These are phyloP conservation scores for Russula abietina DNA, from an alignment of 768 basidiomycete species.

Conservation along the genomic window DNA sequence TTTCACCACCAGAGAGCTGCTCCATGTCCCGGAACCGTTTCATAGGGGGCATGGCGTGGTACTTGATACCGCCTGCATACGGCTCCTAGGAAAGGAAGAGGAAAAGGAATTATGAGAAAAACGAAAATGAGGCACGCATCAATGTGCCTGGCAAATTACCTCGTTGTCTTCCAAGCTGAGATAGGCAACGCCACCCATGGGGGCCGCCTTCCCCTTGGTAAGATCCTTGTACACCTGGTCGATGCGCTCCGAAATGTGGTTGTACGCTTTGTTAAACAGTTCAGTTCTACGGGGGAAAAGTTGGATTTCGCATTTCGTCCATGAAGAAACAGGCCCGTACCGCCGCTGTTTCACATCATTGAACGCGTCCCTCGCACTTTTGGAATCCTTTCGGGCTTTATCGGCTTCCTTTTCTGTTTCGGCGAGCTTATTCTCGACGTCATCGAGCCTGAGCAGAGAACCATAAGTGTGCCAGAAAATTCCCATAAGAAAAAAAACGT, in stretches of 20 bases:
- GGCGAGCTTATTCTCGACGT: slow-evolving; percentile 75
- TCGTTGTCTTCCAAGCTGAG: slow-evolving; percentile 94
- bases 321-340: slow-evolving; percentile 35
- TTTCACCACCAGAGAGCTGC: slow-evolving; percentile 95
- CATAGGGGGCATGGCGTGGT: slow-evolving; percentile 99
- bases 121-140: not conserved
- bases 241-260: slow-evolving; percentile 91
- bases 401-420: slow-evolving; percentile 93
- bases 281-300: slow-evolving; percentile 46
- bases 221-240: slow-evolving; percentile 97
- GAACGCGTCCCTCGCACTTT: slow-evolving; percentile 85
- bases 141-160: slow-evolving; percentile 46
- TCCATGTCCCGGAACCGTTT: slow-evolving; percentile 99
- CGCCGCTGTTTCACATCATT: slow-evolving; percentile 78
- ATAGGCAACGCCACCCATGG: slow-evolving; percentile 95
- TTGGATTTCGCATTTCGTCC: not conserved
- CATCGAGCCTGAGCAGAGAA: slow-evolving; percentile 55
- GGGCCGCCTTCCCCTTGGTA: slow-evolving; percentile 89
- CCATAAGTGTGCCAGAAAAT: not conserved
- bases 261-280: slow-evolving; percentile 92
- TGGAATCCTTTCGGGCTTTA: slow-evolving; percentile 84
- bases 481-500: slow-evolving; percentile 26
- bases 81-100: slow-evolving; percentile 56
- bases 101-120: not conserved
- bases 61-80: slow-evolving; percentile 86